Percentiles rank a stretch among this genome's conserved stretches.
Evolutionary conservation across 257 asterid genomes (phyloP).

Genomic region (Verbena officinalis): DNA sequence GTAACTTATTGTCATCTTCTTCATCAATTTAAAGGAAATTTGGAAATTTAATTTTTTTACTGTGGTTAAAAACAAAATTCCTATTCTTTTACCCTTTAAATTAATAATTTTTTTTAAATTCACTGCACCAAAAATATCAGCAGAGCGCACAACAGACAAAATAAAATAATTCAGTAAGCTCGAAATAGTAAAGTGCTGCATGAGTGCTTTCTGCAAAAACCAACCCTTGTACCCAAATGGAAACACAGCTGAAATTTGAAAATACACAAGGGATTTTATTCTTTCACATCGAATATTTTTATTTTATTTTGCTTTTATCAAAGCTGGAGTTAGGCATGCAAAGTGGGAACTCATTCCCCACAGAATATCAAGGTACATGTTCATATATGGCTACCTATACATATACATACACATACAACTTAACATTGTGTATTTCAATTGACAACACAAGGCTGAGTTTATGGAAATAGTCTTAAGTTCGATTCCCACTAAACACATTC

Average conservation of each 20-base stretch:
- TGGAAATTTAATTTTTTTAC: too few relatives aligned
- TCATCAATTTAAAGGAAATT: slow-evolving; percentile 23
- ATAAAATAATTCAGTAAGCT: slow-evolving; percentile 63
- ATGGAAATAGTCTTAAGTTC: too few relatives aligned
- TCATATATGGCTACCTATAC: slow-evolving; percentile 33
- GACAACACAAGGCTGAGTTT: too few relatives aligned
- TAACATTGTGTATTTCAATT: too few relatives aligned
- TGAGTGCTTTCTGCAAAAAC: slow-evolving; percentile 52
- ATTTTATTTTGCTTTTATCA: neutral
- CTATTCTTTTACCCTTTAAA: slow-evolving; percentile 4
- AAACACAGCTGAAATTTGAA: slow-evolving; percentile 26
- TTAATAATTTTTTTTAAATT: neutral
- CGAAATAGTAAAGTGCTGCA: slow-evolving; percentile 57
- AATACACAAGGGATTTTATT: slow-evolving; percentile 16
- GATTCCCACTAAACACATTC: too few relatives aligned
- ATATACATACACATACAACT: slow-evolving; percentile 18
- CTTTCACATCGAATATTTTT: neutral
- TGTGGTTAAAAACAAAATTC: neutral
- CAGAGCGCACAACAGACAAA: slow-evolving; percentile 47
- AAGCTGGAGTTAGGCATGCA: slow-evolving; percentile 46
- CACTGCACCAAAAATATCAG: slow-evolving; percentile 19
- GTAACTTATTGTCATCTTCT: slow-evolving; percentile 45
- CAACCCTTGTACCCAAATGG: slow-evolving; percentile 47
- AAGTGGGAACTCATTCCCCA: slow-evolving; percentile 29
- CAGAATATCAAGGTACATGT: slow-evolving; percentile 29